Evolutionary conservation across 176 grass and related monocot species (phyloP), one percentile per base, ranked within the genome.

Genomic region (Urochloa ruziziensis): DNA sequence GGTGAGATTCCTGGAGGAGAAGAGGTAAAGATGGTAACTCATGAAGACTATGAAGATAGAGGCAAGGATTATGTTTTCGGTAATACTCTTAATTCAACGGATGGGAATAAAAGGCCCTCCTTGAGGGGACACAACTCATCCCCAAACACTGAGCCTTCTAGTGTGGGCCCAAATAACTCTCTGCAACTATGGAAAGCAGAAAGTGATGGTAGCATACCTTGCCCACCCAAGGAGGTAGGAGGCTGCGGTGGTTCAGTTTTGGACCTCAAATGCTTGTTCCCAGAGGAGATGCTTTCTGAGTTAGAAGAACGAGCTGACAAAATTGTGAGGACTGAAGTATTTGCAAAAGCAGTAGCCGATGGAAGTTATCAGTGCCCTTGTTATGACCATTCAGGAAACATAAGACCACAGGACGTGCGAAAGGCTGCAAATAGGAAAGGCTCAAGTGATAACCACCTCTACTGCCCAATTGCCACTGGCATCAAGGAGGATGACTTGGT

Each of bases 381-480:
- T 54, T 85, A 74, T 81, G 67, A 81, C 32, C 47, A 74, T 64
- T 73, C 72, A 71, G 74, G 81, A 40, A 76, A 44, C 24, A 66
- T 64, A 64, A 73, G 70, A 85, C 66, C 12, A 63, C 70, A 48
- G 37, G 18, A 49, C 34, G 47, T 84, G 58, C 80, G 85, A 42
- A 34, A 43, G 62, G 73, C 86, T 48, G 94, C 94, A 80, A 70
- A 85, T 64, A 83, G 92, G 37, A 51, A 91, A 48, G 74, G 79
- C 19, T 92, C 75, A 5, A 84, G 52, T 89, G 94, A 92, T 89
- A 97, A 97, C 79, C 80, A 85, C 42, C 46, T 97, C 12, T 94
- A 92, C 11, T 89, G 80, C 48, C 94, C 94, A 78, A 34, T 72
- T 21, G 85, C 88, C 34, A 86, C 6, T 18, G 57, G 53, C 68